Evolutionary conservation across 352 stramenopile genomes (phyloP), one percentile per base, ranked within the genome.

Genomic region (Blastocystis sp.): DNA sequence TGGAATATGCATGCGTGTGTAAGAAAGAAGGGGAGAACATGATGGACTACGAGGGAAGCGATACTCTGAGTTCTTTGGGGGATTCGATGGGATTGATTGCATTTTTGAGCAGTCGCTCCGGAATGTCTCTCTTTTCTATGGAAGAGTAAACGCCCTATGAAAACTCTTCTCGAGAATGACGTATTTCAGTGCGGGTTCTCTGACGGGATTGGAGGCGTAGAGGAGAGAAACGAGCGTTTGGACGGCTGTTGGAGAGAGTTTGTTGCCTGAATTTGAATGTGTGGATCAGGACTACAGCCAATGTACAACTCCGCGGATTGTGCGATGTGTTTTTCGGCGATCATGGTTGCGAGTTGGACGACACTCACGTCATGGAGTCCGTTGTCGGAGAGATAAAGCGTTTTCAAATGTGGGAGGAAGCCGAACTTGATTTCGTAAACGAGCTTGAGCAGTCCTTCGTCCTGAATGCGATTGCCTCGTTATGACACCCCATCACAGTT

Each of bases 81-180:
- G n/a, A n/a, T n/a, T n/a, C n/a, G n/a, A n/a, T n/a, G n/a, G 61
- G 61, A 36, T 29, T 0, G 8, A 81, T 14, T 3, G 69, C 69
- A 16, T 61, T 40, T 32, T 64, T 29, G 2, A 81, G 34, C 24
- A 81, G 27, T 4, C 34, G 69, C 42, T 81, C 49, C 18, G 69
- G 69, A 44, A 81, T 65, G 7, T 64, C 42, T 18, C 63, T 63
- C 32, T 64, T 54, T 46, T 81, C 69, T 81, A 81, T 29, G 1
- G 3, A 36, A 57, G 21, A 78, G 3, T 4, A 8, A 27, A n/a
- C 0, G 2, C n/a, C 4, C 38, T 49, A 11, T 9, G 18, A 48
- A n/a, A 16, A 81, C 69, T 81, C 53, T 81, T 81, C 29, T 81
- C 69, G 4, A 81, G 48, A 65, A 81, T 46, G 24, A 81, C 69